A percentile compares a stretch with the other conserved stretches of the same genome.
phyloP scores from a whole-genome alignment of 2,329 filamentous ascomycete genomes.

The Diaporthe humulicola region DNA sequence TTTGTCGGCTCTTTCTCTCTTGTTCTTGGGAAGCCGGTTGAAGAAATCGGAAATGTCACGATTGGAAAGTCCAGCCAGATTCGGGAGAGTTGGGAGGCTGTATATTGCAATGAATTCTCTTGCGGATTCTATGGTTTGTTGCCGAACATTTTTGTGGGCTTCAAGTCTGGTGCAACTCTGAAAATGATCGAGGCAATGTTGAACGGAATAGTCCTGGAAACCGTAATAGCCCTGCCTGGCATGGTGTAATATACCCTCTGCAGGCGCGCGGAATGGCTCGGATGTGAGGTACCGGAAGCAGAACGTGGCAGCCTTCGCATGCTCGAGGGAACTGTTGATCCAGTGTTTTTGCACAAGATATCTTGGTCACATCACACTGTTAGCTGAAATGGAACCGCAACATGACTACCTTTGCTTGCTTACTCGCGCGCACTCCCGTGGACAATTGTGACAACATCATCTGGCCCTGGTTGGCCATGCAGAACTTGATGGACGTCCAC shows the following conservation, averaged over 20 bases:
- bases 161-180: background rate
- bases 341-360: background rate
- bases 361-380: background rate
- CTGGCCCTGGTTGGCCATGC: background rate
- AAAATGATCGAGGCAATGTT: constrained; percentile 1
- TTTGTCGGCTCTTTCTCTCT: background rate
- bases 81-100: background rate
- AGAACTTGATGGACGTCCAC: background rate
- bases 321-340: background rate
- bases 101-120: background rate
- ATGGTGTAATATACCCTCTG: background rate
- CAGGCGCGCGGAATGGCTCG: background rate
- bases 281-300: constrained; percentile 5
- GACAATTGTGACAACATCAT: constrained; percentile 3
- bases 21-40: background rate
- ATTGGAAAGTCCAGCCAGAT: background rate
- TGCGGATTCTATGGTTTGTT: background rate
- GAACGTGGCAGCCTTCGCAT: constrained; percentile 14
- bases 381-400: background rate
- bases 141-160: background rate
- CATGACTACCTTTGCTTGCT: background rate
- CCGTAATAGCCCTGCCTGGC: background rate
- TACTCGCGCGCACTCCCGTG: constrained; percentile 13
- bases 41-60: background rate
- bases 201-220: constrained; percentile 8